Base-by-base conservation (phyloP, 139 green algal genomes). In the Dunaliella primolecta region DNA sequence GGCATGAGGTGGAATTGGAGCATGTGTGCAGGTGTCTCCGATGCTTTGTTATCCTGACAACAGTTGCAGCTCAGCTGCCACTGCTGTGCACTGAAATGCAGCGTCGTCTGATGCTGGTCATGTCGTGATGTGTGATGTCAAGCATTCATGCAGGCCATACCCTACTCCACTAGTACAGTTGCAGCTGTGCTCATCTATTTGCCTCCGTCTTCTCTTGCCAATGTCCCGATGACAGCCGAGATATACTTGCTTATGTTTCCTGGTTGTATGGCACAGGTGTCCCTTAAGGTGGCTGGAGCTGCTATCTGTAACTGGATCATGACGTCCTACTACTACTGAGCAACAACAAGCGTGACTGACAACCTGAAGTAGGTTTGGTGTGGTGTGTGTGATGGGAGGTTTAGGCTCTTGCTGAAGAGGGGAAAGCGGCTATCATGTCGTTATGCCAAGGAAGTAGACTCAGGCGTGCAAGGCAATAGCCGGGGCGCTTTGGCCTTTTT, bases 241-340 rank as follows among this genome's bases (percentile, higher is more conserved):
- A 29, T 72, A 21, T 72, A 21, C 56, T 15, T 72, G 56, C 20
- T 15, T 72, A 21, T 29, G 15, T 15, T 15, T 72, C 20, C 21
- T 21, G 56, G 20, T 21, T 72, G 56, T 21, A 15, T 15, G 20
- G 56, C 21, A 2, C 87, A 89, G 85, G 85, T 92, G 21, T 90
- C 90, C 0, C 37, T 92, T 31, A 92, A 93, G 87, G 86, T 91
- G 32, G 85, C 88, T 31, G 88, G 88, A 37, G 38, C 81, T 21
- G 88, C 88, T 7, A 37, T 93, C 1, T 86, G 76, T 86, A 93
- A 93, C 84, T 92, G 88, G 88, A 75, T 90, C 78, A 93, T 93
- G 46, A 93, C 90, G 20, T 71, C 86, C 21, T 93, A 91, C 88
- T 93, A 91, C 84, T 93, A 93, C 88, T 93, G 29, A 88, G 75